Evolutionary conservation across 768 basidiomycete species (phyloP), one percentile per base, ranked within the genome.

Genomic region (Tephrocybe rancida): DNA sequence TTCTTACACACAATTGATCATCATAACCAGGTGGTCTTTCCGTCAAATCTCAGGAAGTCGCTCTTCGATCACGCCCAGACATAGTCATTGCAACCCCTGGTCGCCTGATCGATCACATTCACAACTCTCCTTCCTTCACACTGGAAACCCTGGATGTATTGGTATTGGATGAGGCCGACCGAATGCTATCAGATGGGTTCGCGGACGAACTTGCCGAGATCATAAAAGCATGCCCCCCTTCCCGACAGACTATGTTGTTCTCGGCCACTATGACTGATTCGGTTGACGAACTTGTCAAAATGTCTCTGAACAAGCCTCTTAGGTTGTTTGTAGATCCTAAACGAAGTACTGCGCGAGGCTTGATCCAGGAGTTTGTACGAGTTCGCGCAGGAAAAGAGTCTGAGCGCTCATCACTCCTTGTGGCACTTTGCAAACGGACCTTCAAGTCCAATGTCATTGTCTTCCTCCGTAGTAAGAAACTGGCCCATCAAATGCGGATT

Each of bases 221-320:
- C 62, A 86, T 98, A 72, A 88, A 87, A 62, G 83, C 90, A 16
- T 97, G 95, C 66, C 95, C 95, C 1, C 70, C 71, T 19, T 88
- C 89, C 22, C 84, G 97, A 32, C 97, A 98, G 68, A 98, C 97
- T 3, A 96, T 99, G 94, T 79, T 99, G 32, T 99, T 99, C 72
- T 97, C 95, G 0, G 97, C 97, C 2, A 99, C 97, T 1, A 98
- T 98, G 90, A 98, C 95, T 3, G 97, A 99, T 69, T 89, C 90
- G 1, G 90, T 98, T 8, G 92, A 97, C 62, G 88, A 95, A 64
- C 82, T 99, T 44, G 90, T 98, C 52, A 87, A 86, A 64, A 88
- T 98, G 81, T 92, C 92, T 11, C 73, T 98, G 44, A 89, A 93
- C 68, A 94, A 89, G 67, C 97, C 97, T 5, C 92, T 95, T 8